Conservation (phyloP, 176 grass and related monocot genomes). For the Aegilops umbellulata region DNA sequence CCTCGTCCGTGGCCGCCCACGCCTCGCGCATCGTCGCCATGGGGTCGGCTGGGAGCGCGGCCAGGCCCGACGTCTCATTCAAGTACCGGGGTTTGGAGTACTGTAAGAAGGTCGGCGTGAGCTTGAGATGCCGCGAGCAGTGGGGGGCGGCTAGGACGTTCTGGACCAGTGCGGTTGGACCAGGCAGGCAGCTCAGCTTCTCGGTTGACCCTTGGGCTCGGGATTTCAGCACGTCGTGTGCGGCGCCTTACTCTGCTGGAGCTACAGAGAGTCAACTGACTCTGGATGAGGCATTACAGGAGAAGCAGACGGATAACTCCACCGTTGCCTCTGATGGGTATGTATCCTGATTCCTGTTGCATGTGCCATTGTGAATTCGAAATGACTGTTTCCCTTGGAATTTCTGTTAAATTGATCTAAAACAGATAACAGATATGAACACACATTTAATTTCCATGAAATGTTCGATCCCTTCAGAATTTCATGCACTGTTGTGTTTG, state of each 20-base stretch:
- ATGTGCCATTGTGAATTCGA: neutral
- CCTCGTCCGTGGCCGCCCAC: neutral
- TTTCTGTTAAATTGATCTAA: neutral
- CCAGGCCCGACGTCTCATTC: slow-evolving; percentile 41
- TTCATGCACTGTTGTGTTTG: neutral
- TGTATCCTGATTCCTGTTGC: slow-evolving; percentile 22
- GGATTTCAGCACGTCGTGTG: slow-evolving; percentile 44
- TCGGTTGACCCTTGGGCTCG: slow-evolving; percentile 40
- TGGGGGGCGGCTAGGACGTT: slow-evolving; percentile 45
- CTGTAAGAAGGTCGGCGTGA: slow-evolving; percentile 45
- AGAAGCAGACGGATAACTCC: slow-evolving; percentile 59
- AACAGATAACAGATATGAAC: neutral
- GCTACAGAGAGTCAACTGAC: slow-evolving; percentile 64
- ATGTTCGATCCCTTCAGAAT: neutral
- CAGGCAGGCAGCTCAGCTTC: slow-evolving; percentile 41
- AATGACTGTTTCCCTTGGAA: neutral
- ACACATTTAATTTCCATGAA: neutral
- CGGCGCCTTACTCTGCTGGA: slow-evolving; percentile 55
- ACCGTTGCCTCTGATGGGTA: slow-evolving; percentile 56
- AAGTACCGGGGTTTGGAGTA: slow-evolving; percentile 54
- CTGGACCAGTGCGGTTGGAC: slow-evolving; percentile 40
- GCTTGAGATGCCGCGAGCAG: slow-evolving; percentile 43
- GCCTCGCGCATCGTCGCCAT: neutral
- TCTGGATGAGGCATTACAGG: slow-evolving; percentile 51
- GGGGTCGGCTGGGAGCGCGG: slow-evolving; percentile 12